These are phyloP conservation scores for Penicillium sp. DNA, from an alignment of 2,329 filamentous ascomycete species.

Conservation along the genomic window DNA sequence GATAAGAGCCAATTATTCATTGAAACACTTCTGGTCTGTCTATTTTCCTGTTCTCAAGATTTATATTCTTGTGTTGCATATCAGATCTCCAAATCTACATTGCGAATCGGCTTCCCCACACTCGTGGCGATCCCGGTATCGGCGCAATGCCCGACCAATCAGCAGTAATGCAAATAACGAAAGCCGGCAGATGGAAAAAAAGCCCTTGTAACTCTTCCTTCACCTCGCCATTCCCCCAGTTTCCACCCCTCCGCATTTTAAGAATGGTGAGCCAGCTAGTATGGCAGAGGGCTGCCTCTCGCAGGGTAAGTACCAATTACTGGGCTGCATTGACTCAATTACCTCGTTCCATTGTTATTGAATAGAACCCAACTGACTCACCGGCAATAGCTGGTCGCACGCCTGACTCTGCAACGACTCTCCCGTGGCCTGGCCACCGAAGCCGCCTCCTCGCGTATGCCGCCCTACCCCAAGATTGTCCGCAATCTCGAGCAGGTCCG, in stretches of 20 bases:
- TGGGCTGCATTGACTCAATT: background rate
- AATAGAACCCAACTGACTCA: conserved; percentile 17
- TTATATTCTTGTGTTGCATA: too few species aligned
- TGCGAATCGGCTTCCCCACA: conserved; percentile 11
- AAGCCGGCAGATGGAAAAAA: conserved; percentile 22
- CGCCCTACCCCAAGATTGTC: conserved; percentile 82
- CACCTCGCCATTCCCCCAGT: conserved; percentile 22
- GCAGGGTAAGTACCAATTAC: conserved; percentile 42
- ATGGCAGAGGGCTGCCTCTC: conserved; percentile 44
- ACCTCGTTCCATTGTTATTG: background rate
- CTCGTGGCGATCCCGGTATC: conserved; percentile 26
- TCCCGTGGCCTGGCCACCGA: conserved; percentile 44
- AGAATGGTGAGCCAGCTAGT: conserved; percentile 47
- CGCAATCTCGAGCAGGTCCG: conserved; percentile 75
- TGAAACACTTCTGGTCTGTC: too few species aligned
- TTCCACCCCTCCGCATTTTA: conserved; percentile 23
- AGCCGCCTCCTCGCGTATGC: conserved; percentile 60
- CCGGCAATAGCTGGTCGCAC: conserved; percentile 36
- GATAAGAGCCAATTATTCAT: too few species aligned
- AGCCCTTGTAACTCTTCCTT: conserved; percentile 17
- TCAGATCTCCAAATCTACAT: background rate
- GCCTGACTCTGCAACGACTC: conserved; percentile 38
- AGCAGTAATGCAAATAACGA: conserved; percentile 26
- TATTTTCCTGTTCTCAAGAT: too few species aligned
- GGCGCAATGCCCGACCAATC: conserved; percentile 27